Conservation (phyloP, 2,329 filamentous ascomycete genomes). For the Microcyclospora pomicola region DNA sequence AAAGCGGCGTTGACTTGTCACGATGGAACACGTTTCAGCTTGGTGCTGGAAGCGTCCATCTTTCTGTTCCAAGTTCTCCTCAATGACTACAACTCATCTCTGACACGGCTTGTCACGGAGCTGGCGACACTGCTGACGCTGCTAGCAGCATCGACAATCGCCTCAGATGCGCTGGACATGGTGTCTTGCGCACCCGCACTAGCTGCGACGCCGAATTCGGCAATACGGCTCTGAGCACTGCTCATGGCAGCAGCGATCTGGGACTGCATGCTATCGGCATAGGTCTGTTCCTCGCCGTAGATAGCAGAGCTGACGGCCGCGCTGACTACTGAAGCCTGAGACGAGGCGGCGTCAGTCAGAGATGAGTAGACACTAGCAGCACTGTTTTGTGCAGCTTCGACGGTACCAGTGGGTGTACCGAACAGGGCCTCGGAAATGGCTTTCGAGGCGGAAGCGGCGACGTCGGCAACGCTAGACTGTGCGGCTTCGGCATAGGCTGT, state of each 20-base stretch:
- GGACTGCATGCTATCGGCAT: conserved; percentile 31
- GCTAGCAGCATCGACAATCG: conserved; percentile 34
- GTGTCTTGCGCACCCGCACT: conserved; percentile 17
- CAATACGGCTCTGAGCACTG: conserved; percentile 30
- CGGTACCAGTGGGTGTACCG: conserved; percentile 37
- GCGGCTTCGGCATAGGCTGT: conserved; percentile 40
- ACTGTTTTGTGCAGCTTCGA: conserved; percentile 31
- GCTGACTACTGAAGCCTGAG: conserved; percentile 34
- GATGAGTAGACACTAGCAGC: conserved; percentile 33
- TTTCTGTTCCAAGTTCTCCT: too few species aligned
- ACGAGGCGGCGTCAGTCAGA: conserved; percentile 31
- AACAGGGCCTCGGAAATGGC: conserved; percentile 45
- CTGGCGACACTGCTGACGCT: conserved; percentile 28
- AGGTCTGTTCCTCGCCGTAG: conserved; percentile 39
- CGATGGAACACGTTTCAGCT: too few species aligned
- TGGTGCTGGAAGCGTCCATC: too few species aligned
- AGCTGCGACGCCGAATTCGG: conserved; percentile 24
- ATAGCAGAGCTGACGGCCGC: conserved; percentile 30
- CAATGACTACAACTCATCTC: conserved; percentile 8
- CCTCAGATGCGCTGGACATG: conserved; percentile 22
- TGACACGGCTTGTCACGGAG: conserved; percentile 6
- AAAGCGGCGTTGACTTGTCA: too few species aligned
- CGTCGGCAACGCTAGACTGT: conserved; percentile 38
- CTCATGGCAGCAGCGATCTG: conserved; percentile 29
- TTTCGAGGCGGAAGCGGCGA: conserved; percentile 40